Conservation (phyloP, 2,329 filamentous ascomycete species). For the Beauveria sp. region DNA sequence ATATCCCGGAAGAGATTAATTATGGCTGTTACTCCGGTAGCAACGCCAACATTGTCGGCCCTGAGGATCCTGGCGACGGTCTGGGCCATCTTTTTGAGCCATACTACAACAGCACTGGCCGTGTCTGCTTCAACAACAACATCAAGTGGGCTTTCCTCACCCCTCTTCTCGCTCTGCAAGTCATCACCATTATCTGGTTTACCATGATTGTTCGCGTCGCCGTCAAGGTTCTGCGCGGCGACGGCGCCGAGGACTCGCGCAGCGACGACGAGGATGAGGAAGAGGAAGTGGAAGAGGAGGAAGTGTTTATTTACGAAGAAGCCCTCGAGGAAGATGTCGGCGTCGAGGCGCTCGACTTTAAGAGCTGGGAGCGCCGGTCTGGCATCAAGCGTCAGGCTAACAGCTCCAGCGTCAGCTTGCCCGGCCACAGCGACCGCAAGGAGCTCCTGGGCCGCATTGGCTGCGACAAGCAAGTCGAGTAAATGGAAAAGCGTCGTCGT, state of each 20-base stretch:
- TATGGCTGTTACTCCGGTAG: slow-evolving; percentile 64
- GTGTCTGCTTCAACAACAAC: slow-evolving; percentile 69
- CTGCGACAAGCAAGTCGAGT: slow-evolving; percentile 66
- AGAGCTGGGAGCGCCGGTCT: slow-evolving; percentile 51
- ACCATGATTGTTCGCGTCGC: slow-evolving; percentile 80
- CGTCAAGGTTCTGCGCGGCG: slow-evolving; percentile 68
- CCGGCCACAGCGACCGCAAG: slow-evolving; percentile 68
- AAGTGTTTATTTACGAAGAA: slow-evolving; percentile 46
- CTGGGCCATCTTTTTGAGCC: slow-evolving; percentile 63
- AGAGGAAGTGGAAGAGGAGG: slow-evolving; percentile 51
- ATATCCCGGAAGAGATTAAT: slow-evolving; percentile 54
- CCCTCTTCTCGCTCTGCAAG: slow-evolving; percentile 69
- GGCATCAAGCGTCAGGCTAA: slow-evolving; percentile 46
- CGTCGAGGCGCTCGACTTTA: slow-evolving; percentile 62
- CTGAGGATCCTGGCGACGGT: slow-evolving; percentile 41
- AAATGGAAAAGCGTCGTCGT: slow-evolving; percentile 8
- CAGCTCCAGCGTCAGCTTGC: slow-evolving; percentile 56
- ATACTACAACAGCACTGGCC: slow-evolving; percentile 61
- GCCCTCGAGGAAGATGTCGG: slow-evolving; percentile 67
- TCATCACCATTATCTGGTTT: slow-evolving; percentile 81
- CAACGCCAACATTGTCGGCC: slow-evolving; percentile 46
- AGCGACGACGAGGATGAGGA: slow-evolving; percentile 77
- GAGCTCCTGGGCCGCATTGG: slow-evolving; percentile 75
- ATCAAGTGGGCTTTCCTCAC: slow-evolving; percentile 72
- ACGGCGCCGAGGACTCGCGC: slow-evolving; percentile 72